Evolutionary conservation across 768 basidiomycete species (phyloP), one percentile per base, ranked within the genome.

Genomic region (Trametes villosa): DNA sequence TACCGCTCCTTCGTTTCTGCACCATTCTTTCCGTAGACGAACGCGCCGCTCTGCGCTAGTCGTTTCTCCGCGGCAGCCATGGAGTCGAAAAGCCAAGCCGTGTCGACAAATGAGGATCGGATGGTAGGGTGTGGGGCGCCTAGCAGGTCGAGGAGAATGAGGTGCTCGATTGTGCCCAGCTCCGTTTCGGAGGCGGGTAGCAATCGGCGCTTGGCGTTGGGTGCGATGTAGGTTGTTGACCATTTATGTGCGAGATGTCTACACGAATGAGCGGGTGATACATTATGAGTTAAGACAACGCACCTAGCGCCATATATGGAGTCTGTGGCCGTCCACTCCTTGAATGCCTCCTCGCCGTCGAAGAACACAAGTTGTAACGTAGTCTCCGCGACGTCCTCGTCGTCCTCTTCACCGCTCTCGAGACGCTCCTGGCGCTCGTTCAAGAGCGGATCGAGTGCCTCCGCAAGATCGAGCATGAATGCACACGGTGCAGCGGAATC

Each of bases 281-380:
- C n/a, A 18, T 42, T n/a, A 24, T n/a, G 26, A 18, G 41, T n/a
- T 26, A 20, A 47, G n/a, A 50, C 1, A 27, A 44, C 75, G 57
- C 68, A 94, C 96, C 92, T 86, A 40, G 96, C 89, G n/a, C 96
- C 96, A 71, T 99, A 99, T 42, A 94, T 87, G 1, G 93, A 96
- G 74, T 99, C 96, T 2, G 83, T 86, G 30, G 80, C 83, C 2
- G 93, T 94, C 96, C 96, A 99, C 27, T 84, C 79, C 47, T 85
- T 80, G 74, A 96, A 98, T 0, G 97, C 97, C 74, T 98, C 97
- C 75, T 99, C 97, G 3, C 97, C 97, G 68, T 99, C 97, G 59
- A 99, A 96, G 72, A 98, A 96, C 11, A 99, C 81, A 9, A 98
- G 78, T 71, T 97, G 94, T 9, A 99, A 74, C 3, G 96, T 96